Base-by-base conservation (phyloP, 305 asterid genomes). In the Fraxinus albicans region DNA sequence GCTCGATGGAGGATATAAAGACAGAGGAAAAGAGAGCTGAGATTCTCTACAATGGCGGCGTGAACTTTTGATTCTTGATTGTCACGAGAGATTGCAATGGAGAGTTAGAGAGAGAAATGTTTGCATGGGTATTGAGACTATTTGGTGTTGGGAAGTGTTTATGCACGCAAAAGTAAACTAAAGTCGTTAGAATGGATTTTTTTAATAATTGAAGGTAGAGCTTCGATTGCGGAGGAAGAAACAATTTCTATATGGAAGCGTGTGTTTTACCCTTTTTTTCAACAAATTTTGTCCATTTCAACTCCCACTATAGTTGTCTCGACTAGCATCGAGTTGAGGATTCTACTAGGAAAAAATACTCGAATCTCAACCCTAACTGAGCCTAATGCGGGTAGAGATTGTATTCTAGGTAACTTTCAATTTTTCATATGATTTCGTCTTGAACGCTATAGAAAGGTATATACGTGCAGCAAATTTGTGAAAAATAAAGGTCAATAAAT, bases 111-210 rank as follows among this genome's bases (percentile, higher is more conserved):
- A n/a, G 19, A 29, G 31, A 53, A 36, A 31, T 79, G 44, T 36
- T 67, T 78, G 82, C 85, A 81, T 78, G 73, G 44, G 80, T 55
- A 65, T 33, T 38, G 47, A 13, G 76, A 70, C 10, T 21, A 78
- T n/a, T 79, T 77, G 58, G 47, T 23, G 55, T 3, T 12, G 27
- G 3, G 60, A 44, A 82, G 77, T 7, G 83, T 84, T 82, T 84
- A 86, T 88, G 82, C 85, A 84, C 77, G 85, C 72, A 72, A 40
- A 44, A 63, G 31, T 70, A 80, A 84, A 80, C 35, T 67, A 35
- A 85, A 4, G 10, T 42, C 79, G 60, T 69, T 67, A 36, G 74
- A 13, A 40, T 50, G 47, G 76, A n/a, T 29, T 44, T 44, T 78
- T 40, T 29, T 29, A 8, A 50, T n/a, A 65, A 65, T 25, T 23